phyloP scores from a whole-genome alignment of 768 basidiomycete genomes.

The Stropharia rugosoannulata region DNA sequence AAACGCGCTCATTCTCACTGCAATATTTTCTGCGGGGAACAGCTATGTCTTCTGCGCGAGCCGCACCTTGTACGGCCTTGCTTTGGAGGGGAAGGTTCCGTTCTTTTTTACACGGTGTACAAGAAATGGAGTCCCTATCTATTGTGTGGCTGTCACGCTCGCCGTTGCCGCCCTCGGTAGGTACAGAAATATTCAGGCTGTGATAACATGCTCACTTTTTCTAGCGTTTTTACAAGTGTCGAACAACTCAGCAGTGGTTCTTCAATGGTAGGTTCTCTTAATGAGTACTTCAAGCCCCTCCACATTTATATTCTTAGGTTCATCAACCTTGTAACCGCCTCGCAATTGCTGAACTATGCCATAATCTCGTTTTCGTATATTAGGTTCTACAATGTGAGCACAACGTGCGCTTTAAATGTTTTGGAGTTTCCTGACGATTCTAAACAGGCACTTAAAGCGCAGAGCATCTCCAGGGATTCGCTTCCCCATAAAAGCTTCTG shows the following conservation, averaged over 20 bases:
- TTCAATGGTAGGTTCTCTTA: constrained; percentile 38
- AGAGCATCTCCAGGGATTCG: constrained; percentile 42
- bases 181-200: constrained; percentile 7
- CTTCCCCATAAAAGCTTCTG: constrained; percentile 45
- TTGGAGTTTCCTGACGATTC: background rate
- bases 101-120: constrained; percentile 52
- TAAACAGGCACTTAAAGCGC: constrained; percentile 41
- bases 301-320: constrained; percentile 30
- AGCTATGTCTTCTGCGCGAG: constrained; percentile 64
- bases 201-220: background rate
- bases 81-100: constrained; percentile 61
- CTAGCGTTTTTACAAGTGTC: constrained; percentile 50
- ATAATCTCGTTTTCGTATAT: constrained; percentile 48
- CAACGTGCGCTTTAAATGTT: background rate
- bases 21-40: constrained; percentile 73
- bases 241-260: constrained; percentile 43
- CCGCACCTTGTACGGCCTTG: constrained; percentile 52
- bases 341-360: constrained; percentile 47
- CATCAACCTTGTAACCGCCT: constrained; percentile 48
- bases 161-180: constrained; percentile 35
- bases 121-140: constrained; percentile 55
- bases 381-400: constrained; percentile 42
- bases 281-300: background rate
- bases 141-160: constrained; percentile 45
- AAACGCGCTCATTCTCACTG: constrained; percentile 68